Evolutionary conservation across 2,329 filamentous ascomycete species (phyloP), one percentile per base, ranked within the genome.

Genomic region (Colletotrichum cuscutae): DNA sequence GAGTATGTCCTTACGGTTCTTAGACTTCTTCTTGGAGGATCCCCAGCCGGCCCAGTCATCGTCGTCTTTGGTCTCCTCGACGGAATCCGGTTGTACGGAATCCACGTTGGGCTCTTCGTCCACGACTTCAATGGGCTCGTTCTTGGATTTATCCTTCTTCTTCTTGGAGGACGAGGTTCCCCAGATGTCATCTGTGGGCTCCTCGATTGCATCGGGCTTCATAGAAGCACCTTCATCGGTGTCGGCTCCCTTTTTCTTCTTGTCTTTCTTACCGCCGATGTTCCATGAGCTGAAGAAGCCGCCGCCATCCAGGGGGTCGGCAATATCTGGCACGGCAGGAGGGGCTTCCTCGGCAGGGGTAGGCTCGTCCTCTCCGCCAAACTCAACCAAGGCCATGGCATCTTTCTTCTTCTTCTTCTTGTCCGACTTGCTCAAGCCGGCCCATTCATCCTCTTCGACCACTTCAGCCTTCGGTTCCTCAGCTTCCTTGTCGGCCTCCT

Each of bases 271-370:
- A 12, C 84, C 82, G 64, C 84, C 82, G 64, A 86, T 89, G 37
- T 86, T 87, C 84, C 89, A 91, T 60, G 87, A 86, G 72, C 83
- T 86, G 79, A 89, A 89, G 75, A 89, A 89, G 70, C 88, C 88
- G 66, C 89, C 87, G 54, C 84, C 83, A 15, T 79, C 81, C 46
- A 81, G 77, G 62, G 81, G 75, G 60, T 81, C 79, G 15, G 78
- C 76, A 73, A 80, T 71, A 52, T 79, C 80, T 12, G 80, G 78
- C 12, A 69, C 81, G 54, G 76, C 76, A 46, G 77, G 76, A 56
- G 78, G 78, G 35, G 76, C 77, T 37, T 80, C 78, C 28, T 78
- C 73, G 19, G 74, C 71, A 13, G 75, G 74, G 8, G 77, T 73
- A 57, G 77, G 76, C 26, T 75, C 72, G 15, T 80, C 82, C 19